Percentiles rank a stretch among this genome's conserved stretches.
phyloP scores from a whole-genome alignment of 805 yeast genomes.

The Myxozyma geophila region DNA sequence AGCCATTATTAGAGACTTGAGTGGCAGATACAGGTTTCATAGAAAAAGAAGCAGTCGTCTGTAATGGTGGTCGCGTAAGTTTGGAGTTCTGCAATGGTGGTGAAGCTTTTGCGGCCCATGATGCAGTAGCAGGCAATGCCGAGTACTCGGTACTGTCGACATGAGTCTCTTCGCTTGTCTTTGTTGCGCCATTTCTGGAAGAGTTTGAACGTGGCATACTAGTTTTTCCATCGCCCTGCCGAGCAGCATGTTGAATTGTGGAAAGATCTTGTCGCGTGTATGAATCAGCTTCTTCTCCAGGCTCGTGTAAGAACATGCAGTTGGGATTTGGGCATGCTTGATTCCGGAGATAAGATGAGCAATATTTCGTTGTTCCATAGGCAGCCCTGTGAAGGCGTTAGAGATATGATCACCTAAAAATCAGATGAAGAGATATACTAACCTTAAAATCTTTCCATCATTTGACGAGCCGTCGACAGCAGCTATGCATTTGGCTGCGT shows the following conservation, averaged over 20 bases:
- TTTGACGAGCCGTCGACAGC: constrained; percentile 91
- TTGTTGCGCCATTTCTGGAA: constrained; percentile 4
- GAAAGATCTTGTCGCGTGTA: constrained; percentile 87
- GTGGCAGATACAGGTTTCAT: not conserved
- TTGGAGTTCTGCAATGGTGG: constrained; percentile 44
- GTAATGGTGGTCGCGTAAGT: constrained; percentile 9
- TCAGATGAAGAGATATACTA: not conserved
- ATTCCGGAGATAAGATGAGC: constrained; percentile 93
- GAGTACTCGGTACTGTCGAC: constrained; percentile 46
- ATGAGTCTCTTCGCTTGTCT: constrained; percentile 20
- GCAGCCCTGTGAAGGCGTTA: constrained; percentile 63
- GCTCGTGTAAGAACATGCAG: constrained; percentile 98
- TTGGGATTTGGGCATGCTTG: constrained; percentile 97
- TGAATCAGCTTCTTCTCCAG: constrained; percentile 98
- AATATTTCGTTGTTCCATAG: constrained; percentile 97
- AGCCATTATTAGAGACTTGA: not conserved
- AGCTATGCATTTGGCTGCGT: constrained; percentile 89
- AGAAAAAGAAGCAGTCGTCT: not conserved
- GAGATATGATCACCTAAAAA: not conserved
- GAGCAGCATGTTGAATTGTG: constrained; percentile 58
- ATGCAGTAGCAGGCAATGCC: constrained; percentile 71
- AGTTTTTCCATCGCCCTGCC: constrained; percentile 42
- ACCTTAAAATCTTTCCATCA: constrained; percentile 81
- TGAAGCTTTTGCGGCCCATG: constrained; percentile 58
- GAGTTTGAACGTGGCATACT: constrained; percentile 14